Conservation (phyloP, 2,329 filamentous ascomycete species). For the Aureobasidium sp. region DNA sequence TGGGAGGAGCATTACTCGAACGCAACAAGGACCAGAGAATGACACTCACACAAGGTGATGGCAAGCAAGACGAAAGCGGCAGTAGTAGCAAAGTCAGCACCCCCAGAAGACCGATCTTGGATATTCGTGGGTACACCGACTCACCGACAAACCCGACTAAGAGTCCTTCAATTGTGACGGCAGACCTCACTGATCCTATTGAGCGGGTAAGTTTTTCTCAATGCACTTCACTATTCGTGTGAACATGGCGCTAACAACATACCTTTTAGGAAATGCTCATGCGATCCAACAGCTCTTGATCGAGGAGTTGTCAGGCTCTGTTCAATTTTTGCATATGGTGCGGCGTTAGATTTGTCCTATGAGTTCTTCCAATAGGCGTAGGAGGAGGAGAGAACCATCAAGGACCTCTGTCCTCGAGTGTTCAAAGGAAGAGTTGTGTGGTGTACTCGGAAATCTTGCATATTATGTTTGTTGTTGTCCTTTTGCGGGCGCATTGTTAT, state of each 20-base stretch:
- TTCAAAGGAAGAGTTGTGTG: neutral
- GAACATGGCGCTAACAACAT: neutral
- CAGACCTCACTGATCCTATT: constrained; percentile 51
- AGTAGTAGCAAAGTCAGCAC: constrained; percentile 8
- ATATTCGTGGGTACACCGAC: constrained; percentile 62
- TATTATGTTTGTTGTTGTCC: neutral
- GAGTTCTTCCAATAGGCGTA: neutral
- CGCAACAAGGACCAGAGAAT: constrained; percentile 51
- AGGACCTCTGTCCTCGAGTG: too few species aligned
- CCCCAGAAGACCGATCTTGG: constrained; percentile 27
- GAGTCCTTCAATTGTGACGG: constrained; percentile 55
- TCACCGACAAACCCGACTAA: constrained; percentile 53
- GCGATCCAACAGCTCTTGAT: constrained; percentile 15
- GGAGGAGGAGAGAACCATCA: neutral
- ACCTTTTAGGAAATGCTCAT: constrained; percentile 19
- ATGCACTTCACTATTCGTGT: neutral
- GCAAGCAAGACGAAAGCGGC: neutral
- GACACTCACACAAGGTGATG: constrained; percentile 16
- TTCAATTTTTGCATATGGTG: neutral
- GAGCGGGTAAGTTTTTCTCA: constrained; percentile 40
- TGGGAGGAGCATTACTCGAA: constrained; percentile 74
- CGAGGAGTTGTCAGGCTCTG: neutral
- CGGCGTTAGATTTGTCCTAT: neutral
- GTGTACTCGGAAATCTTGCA: neutral
- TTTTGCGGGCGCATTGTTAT: neutral